Percentiles rank a stretch among this genome's conserved stretches.
Evolutionary conservation across 805 yeast species (phyloP).

Genomic region (Kodamaea kaohsiungensis): DNA sequence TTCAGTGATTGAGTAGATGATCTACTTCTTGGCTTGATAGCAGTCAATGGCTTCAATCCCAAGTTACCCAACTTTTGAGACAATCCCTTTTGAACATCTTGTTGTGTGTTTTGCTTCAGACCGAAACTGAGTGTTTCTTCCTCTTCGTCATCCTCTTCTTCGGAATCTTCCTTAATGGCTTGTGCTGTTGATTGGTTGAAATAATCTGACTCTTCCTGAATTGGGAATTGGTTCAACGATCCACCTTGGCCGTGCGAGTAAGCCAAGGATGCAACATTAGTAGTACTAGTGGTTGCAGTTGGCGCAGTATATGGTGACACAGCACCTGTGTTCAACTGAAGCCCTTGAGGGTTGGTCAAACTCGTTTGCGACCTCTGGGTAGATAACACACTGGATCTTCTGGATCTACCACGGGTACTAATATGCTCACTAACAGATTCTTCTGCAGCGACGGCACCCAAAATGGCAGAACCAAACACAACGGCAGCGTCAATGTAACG

Average conservation of each 20-base stretch:
- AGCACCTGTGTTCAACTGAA: constrained; percentile 27
- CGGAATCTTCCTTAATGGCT: constrained; percentile 27
- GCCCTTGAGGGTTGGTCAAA: constrained; percentile 18
- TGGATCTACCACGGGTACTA: constrained; percentile 31
- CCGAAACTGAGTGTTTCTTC: constrained; percentile 60
- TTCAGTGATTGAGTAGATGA: constrained; percentile 12
- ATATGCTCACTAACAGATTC: constrained; percentile 48
- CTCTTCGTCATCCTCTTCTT: constrained; percentile 47
- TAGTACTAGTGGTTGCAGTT: constrained; percentile 68
- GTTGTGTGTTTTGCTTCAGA: constrained; percentile 54
- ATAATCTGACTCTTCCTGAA: constrained; percentile 42
- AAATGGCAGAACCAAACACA: constrained; percentile 90
- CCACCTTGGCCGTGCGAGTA: constrained; percentile 32
- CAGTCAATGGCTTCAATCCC: constrained; percentile 42
- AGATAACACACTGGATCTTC: constrained; percentile 35
- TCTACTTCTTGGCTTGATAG: constrained; percentile 17
- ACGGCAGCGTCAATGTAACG: constrained; percentile 96
- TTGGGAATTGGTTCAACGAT: constrained; percentile 30
- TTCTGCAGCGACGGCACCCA: constrained; percentile 93
- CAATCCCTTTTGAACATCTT: constrained; percentile 53
- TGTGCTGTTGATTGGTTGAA: constrained; percentile 29
- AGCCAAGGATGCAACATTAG: constrained; percentile 55
- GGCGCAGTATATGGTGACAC: constrained; percentile 79
- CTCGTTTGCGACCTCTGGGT: constrained; percentile 32
- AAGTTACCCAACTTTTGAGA: constrained; percentile 42